phyloP scores from a whole-genome alignment of 2,329 filamentous ascomycete genomes.

The Alternaria sp. region DNA sequence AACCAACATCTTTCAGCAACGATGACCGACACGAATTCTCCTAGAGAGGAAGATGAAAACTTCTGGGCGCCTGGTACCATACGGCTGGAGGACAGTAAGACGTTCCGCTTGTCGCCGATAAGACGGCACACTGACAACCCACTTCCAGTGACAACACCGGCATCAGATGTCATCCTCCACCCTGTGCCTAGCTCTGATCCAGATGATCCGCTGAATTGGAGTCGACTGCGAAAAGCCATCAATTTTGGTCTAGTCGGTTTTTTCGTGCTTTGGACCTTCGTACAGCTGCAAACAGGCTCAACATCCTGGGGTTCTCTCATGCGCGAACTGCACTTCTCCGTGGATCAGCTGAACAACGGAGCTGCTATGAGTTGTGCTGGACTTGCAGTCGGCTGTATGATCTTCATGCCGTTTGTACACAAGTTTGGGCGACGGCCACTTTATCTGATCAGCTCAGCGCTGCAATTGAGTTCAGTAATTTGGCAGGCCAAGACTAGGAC shows the following conservation, averaged over 20 bases:
- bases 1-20: not conserved
- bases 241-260: slow-evolving; percentile 55
- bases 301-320: slow-evolving; percentile 55
- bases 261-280: slow-evolving; percentile 56
- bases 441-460: slow-evolving; percentile 54
- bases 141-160: slow-evolving; percentile 6
- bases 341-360: slow-evolving; percentile 52
- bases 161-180: slow-evolving; percentile 16
- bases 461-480: slow-evolving; percentile 50
- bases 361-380: slow-evolving; percentile 56
- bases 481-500: slow-evolving; percentile 57
- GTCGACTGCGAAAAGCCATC: slow-evolving; percentile 50
- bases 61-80: slow-evolving; percentile 23
- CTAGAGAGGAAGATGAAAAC: slow-evolving; percentile 6
- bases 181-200: slow-evolving; percentile 20
- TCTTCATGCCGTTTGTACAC: slow-evolving; percentile 57
- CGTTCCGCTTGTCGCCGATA: not conserved
- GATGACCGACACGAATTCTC: not conserved
- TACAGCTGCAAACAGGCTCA: slow-evolving; percentile 52
- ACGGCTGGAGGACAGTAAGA: slow-evolving; percentile 16
- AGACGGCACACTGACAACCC: slow-evolving; percentile 2
- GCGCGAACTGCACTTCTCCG: slow-evolving; percentile 54
- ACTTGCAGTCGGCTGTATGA: slow-evolving; percentile 53
- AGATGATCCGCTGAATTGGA: slow-evolving; percentile 52
- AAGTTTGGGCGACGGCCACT: slow-evolving; percentile 58